Percentiles rank a stretch among this genome's conserved stretches.
These are phyloP conservation scores for Botrytis fabae DNA, from an alignment of 2,329 filamentous ascomycete species.

Conservation along the genomic window DNA sequence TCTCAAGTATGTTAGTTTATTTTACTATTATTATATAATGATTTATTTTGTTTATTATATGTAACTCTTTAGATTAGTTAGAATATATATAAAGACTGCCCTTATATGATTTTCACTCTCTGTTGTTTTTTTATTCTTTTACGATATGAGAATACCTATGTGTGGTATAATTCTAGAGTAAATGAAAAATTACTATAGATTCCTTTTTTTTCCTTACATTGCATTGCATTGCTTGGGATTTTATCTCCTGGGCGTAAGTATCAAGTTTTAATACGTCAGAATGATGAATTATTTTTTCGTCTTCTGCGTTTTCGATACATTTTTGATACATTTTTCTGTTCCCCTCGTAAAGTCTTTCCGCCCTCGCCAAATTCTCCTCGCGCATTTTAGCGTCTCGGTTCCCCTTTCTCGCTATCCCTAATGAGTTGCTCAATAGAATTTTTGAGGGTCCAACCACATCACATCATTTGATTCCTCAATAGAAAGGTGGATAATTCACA, in stretches of 20 bases:
- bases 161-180: background rate
- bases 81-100: too few relatives aligned
- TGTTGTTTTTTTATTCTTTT: too few relatives aligned
- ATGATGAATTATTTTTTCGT: background rate
- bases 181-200: background rate
- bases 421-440: slow-evolving; percentile 16
- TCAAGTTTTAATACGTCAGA: accelerated
- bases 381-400: slow-evolving; percentile 20
- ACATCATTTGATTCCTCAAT: background rate
- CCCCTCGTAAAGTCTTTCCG: background rate
- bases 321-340: background rate
- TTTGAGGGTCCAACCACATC: background rate
- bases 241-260: accelerated
- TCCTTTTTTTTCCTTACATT: background rate
- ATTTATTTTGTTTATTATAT: too few relatives aligned
- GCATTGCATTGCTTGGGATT: background rate
- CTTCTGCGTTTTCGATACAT: background rate
- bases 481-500: background rate
- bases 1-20: too few relatives aligned
- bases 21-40: too few relatives aligned
- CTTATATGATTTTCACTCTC: too few relatives aligned
- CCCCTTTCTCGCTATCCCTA: slow-evolving; percentile 25
- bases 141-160: background rate
- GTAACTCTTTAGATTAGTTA: too few relatives aligned
- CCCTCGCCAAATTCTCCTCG: slow-evolving; percentile 1